Base-by-base conservation (phyloP, 768 basidiomycete species). In the Austroboletus festivus region DNA sequence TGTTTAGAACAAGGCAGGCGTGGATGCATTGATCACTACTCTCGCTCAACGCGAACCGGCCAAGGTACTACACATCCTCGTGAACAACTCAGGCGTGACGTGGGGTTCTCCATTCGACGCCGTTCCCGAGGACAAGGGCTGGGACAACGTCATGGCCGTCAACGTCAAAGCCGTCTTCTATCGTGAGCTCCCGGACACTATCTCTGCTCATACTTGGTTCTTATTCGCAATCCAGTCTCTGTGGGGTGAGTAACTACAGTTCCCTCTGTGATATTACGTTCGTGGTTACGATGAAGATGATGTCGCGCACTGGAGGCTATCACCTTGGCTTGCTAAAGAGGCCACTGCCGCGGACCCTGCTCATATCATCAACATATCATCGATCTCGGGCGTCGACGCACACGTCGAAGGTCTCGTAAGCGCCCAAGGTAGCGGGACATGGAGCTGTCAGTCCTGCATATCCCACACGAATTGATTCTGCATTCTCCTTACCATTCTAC, bases 81-180 rank as follows among this genome's bases (percentile, higher is more conserved):
- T 93, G 38, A 92, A 90, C 67, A 92, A 91, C 67, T 85, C 85
- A 9, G 90, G 89, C 7, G 81, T 80, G 22, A 76, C 85, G 16
- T 91, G 89, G 89, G 89, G 86, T 16, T 81, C 83, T 8, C 74
- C 81, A 0, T 88, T 76, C 62, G 71, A 78, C 10, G 74, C 83
- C 54, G 80, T 87, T 52, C 88, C 89, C 0, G 89, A 92, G 66
- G 81, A 81, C 55, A 83, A 82, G 55, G 90, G 91, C 1, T 93
- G 91, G 91, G 89, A 93, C 54, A 83, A 85, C 30, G 73, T 93
- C 33, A 78, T 92, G 63, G 79, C 80, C 19, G 80, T 92, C 31
- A 93, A 93, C 60, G 89, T 93, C 44, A 93, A 93, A 71, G 82
- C 82, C 50, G 73, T 87, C 37, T 93, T 89, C 58, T 93, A 91